Evolutionary conservation across 2,329 filamentous ascomycete species (phyloP), one percentile per base, ranked within the genome.

Genomic region (Diaporthe sp.): DNA sequence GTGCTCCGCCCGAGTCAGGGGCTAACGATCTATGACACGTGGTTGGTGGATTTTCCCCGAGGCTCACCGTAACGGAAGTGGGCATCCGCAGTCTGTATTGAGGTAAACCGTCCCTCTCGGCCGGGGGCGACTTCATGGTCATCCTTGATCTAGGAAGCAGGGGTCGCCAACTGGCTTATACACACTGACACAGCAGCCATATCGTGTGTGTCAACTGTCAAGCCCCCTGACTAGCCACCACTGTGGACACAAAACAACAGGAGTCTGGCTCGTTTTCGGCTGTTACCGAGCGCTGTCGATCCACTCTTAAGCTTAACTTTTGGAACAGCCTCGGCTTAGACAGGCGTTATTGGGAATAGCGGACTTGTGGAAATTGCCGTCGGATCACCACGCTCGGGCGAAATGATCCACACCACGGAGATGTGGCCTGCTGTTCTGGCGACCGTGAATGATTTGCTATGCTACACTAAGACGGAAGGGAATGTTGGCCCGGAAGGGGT

Each of bases 221-320:
- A 39, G 7, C 32, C 30, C 47, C 47, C 27, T 50, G 39, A 25
- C 61, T 65, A 32, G 27, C 17, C 22, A 39, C 44, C 30, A 39
- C 44, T 10, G 22, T 53, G 47, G 47, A n/a, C 32, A 27, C 32
- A 7, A 25, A 32, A 32, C 32, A 19, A 51, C 4, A 4, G 15
- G 15, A 22, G 63, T 39, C 63, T 68, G 47, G 63, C 63, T 53
- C 47, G 32, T 53, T 39, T 22, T 61, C 69, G 53, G 69, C 22
- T 39, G 55, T 59, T 35, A n/a, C 42, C 50, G 68, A 50, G 6
- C 35, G 42, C 42, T 27, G 69, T 39, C 56, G 69, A 71, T 71
- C 69, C 69, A 71, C 69, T 59, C 39, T 61, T 39, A 71, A 71
- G 69, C 69, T 71, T 71, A 71, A 61, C 42, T 17, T 30, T 53